Base-by-base conservation (phyloP, 2,329 filamentous ascomycete genomes). In the Verticillium zaregamsianum region DNA sequence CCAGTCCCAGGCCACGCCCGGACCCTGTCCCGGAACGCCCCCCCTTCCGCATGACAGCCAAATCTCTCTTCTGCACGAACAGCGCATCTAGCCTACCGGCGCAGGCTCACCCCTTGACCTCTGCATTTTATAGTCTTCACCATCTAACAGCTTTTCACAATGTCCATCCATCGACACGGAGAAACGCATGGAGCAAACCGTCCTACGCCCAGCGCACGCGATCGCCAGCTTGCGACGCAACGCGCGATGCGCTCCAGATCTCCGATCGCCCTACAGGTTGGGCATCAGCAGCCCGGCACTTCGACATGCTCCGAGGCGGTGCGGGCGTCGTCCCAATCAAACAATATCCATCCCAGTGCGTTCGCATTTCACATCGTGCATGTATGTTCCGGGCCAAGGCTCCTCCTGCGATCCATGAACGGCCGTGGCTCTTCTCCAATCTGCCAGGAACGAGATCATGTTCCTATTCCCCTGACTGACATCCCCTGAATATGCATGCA, bases 61-160 rank as follows among this genome's bases (percentile, higher is more conserved):
- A 39, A 57, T 57, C 32, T 40, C 56, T 37, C 57, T 31, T 31
- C 57, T 49, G 57, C 57, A 58, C 37, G 57, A 40, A 39, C 57
- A 58, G 37, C 57, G 37, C 57, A 58, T 49, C 57, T 31, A 45
- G 55, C 14, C 20, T 37, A 5, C 55, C 31, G 31, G 8, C 8
- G 20, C 45, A 49, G 23, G 45, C 45, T n/a, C 23, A 23, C 45
- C 45, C 33, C 45, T 45, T 15, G 39, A n/a, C 39, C 39, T 45
- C n/a, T n/a, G n/a, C n/a, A n/a, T n/a, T n/a, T n/a, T n/a, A n/a
- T 33, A 3, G 7, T 17, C 40, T 20, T 45, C 17, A 11, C 40
- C 8, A 17, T 3, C 40, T 20, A 5, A 3, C 17, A 12, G 20
- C 45, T 23, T 23, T 23, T 49, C 45, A 23, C 20, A 49, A 23